Conservation (phyloP, 2,329 filamentous ascomycete species). For the Clarireedia homoeocarpa region DNA sequence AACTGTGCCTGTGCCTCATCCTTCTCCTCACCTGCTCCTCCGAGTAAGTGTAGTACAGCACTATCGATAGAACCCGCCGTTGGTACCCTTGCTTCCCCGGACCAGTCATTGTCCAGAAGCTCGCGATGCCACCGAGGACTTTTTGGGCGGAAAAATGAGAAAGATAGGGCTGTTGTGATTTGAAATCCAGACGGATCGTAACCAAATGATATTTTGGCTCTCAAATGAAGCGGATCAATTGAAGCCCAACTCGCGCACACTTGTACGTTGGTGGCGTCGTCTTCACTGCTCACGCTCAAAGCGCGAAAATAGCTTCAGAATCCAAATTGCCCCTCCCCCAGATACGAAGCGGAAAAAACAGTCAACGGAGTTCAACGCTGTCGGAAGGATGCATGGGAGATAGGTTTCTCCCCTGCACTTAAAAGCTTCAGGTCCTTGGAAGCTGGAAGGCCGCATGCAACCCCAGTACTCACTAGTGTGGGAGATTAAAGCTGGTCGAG, state of each 20-base stretch:
- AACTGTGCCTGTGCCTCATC: neutral
- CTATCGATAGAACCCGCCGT: neutral
- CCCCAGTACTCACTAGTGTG: neutral
- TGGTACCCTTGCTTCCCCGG: slow-evolving; percentile 6
- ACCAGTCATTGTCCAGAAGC: slow-evolving; percentile 1
- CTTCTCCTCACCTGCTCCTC: neutral
- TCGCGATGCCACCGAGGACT: neutral
- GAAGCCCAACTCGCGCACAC: neutral
- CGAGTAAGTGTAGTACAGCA: neutral
- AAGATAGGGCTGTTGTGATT: neutral
- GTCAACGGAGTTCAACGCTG: neutral
- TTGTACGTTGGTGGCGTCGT: neutral
- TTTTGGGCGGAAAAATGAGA: neutral
- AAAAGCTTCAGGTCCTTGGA: neutral
- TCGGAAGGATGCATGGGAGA: neutral
- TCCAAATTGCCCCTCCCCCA: neutral
- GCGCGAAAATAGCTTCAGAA: neutral
- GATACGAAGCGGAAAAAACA: neutral
- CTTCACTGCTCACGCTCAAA: neutral
- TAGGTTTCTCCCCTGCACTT: neutral
- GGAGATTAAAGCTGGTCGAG: neutral
- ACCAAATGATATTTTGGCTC: neutral
- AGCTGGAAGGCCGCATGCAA: slow-evolving; percentile 3
- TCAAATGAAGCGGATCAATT: neutral
- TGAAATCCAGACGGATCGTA: neutral